Base-by-base conservation (phyloP, 2,329 filamentous ascomycete species). In the Ophiocordyceps unilateralis region DNA sequence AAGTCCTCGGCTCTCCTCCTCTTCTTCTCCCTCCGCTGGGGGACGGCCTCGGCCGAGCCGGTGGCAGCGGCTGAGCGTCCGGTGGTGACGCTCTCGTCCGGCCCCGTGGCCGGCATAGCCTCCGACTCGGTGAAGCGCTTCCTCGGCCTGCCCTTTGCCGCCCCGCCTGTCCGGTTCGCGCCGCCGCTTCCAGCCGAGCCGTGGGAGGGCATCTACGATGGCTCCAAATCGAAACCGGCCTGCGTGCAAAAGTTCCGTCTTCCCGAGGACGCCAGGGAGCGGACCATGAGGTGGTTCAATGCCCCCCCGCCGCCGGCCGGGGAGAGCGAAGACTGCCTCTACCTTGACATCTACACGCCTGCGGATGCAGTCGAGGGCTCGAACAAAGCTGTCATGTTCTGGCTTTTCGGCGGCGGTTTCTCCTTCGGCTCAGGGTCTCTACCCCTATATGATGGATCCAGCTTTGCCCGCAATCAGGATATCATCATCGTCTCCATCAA, bases 401-500 rank as follows among this genome's bases (percentile, higher is more conserved):
- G 63, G 59, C 58, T 68, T 8, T 58, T 63, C 40, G 66, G 66
- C 4, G 66, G 66, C 11, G 58, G 51, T 1, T 67, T 64, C 39
- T 51, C 41, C 9, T 49, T 53, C 17, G 65, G 65, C 28, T 58
- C 54, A 42, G 55, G 60, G 0, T 55, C 59, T 11, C 50, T 58
- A 10, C 55, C 58, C 0, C 46, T 55, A 4, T 68, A 68, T 48
- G 61, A 62, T 44, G 66, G 66, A 2, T 56, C 58, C 2, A 55
- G 55, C 41, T 55, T 68, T 21, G 65, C 61, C 0, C 55, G 56
- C 0, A 50, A 63, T 1, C 56, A 68, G 40, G 66, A 69, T 37
- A 53, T 70, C 1, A 53, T 72, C 2, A 51, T 70, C 0, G 66
- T 71, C 1, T 63, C 63, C 1, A 49, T 66, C 39, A 70, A 70